phyloP scores from a whole-genome alignment of 192 early-diverging fungal genomes.

The Entophlyctis helioformis region DNA sequence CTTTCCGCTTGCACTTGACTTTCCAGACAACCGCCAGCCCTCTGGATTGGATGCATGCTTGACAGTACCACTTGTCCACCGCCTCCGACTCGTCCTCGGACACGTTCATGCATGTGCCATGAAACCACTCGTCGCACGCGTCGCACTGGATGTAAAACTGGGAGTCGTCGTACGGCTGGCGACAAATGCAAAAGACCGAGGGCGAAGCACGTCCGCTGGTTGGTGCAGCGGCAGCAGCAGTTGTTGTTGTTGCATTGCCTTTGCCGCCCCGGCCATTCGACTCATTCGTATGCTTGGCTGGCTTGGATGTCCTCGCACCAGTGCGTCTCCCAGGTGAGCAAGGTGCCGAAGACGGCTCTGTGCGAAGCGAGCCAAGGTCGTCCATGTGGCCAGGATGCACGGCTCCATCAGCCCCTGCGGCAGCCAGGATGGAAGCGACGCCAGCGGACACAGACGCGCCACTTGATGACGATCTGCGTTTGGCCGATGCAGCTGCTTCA shows the following conservation, averaged over 20 bases:
- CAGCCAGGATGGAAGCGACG: no score
- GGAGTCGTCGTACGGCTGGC: constrained; percentile 7
- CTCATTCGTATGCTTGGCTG: no score
- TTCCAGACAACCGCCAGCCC: constrained; percentile 9
- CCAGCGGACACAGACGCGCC: no score
- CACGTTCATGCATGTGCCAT: constrained; percentile 19
- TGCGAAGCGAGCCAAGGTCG: no score
- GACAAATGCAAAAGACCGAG: constrained; percentile 21
- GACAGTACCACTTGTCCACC: constrained; percentile 20
- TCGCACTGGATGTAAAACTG: constrained; percentile 28
- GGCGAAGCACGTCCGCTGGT: not conserved
- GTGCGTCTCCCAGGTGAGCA: no score
- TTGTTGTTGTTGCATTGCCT: not conserved
- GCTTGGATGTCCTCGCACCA: no score
- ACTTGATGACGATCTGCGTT: no score
- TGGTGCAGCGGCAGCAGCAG: not conserved
- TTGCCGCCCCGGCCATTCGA: no score
- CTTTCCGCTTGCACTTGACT: constrained; percentile 3
- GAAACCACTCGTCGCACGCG: constrained; percentile 28
- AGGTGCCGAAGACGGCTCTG: no score
- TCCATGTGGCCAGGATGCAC: no score
- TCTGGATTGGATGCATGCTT: constrained; percentile 4
- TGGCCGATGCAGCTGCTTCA: no score
- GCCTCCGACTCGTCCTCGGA: constrained; percentile 8
- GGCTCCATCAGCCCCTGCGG: no score